Evolutionary conservation across 257 asterid genomes (phyloP).

Genomic region (Eustoma russellianum): DNA sequence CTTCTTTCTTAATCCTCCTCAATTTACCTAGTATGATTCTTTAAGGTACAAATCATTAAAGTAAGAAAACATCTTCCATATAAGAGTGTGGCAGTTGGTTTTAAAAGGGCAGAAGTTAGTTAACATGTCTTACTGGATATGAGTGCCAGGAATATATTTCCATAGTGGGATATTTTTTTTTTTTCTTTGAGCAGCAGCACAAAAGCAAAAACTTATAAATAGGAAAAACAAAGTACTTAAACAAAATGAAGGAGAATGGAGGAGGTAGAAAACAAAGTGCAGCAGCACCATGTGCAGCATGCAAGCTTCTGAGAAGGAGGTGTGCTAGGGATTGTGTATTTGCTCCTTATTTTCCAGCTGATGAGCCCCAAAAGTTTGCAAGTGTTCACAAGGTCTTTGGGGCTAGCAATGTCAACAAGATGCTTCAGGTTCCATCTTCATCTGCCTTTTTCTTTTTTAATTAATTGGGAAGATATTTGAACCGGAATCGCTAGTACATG

Average conservation of each 20-base stretch:
- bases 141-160: conserved; percentile 3
- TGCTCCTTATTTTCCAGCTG: conserved; percentile 94
- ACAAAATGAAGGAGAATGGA: conserved; percentile 33
- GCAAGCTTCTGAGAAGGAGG: conserved; percentile 75
- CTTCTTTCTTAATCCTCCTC: conserved; percentile 4
- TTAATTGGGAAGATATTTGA: too few relatives aligned
- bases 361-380: conserved; percentile 85
- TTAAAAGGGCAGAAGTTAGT: conserved; percentile 18
- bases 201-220: too few relatives aligned
- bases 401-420: conserved; percentile 91
- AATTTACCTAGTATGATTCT: neutral
- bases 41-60: conserved; percentile 10
- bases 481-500: too few relatives aligned
- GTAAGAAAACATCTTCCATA: conserved; percentile 6
- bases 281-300: conserved; percentile 82
- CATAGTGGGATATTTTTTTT: too few relatives aligned
- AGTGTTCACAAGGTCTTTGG: conserved; percentile 90
- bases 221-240: too few relatives aligned
- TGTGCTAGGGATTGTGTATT: conserved; percentile 80
- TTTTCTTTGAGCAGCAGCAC: too few relatives aligned
- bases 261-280: conserved; percentile 62
- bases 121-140: conserved; percentile 7
- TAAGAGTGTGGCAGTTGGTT: conserved; percentile 4
- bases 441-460: too few relatives aligned
- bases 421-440: conserved; percentile 52